Evolutionary conservation across 352 stramenopile genomes (phyloP), one percentile per base, ranked within the genome.

Genomic region (Phytopythium oedochilum): DNA sequence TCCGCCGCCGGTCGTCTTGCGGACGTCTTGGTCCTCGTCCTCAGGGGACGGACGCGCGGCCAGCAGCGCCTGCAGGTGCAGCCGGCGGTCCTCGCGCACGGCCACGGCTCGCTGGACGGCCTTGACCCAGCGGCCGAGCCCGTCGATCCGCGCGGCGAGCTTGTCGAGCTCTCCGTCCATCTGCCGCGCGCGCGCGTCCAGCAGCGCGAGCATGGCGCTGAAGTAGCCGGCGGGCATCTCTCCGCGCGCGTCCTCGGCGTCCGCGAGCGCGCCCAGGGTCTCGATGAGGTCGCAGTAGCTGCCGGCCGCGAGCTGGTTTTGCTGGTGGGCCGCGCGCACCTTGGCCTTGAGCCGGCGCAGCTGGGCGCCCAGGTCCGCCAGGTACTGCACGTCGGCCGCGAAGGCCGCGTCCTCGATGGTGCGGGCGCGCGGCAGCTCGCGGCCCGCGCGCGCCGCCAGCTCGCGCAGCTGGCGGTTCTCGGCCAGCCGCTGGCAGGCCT

Each of bases 271-370:
- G 59, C 75, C 77, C 38, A 90, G 73, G 32, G 65, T 77, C 66
- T 94, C 83, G 48, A 92, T 92, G 40, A 94, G 75, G 52, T 89
- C 81, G 58, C 83, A 91, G 76, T 94, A 88, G 6, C 81, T 74
- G n/a, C 77, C 75, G 12, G 83, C 73, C 25, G 83, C 68, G 29
- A 88, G 65, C 46, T 86, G 81, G 68, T 88, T 90, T 63, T 88
- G 75, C 49, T 79, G 64, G 57, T 84, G 78, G 1, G 79, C 81
- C 22, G 71, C 66, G 28, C 71, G 66, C 38, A 74, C 78, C 45
- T 88, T 88, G 25, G 62, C 57, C 64, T 92, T 83, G 53, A 92
- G 74, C 45, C 43, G 61, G 59, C 83, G 73, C 48, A 88, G 80
- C 35, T 88, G 71, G 25, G 67, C 64, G 42, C 84, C 47, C 15